A percentile compares a stretch with the other conserved stretches of the same genome.
Conservation (phyloP, 176 grass and related monocot species). For the Leersia perrieri region DNA sequence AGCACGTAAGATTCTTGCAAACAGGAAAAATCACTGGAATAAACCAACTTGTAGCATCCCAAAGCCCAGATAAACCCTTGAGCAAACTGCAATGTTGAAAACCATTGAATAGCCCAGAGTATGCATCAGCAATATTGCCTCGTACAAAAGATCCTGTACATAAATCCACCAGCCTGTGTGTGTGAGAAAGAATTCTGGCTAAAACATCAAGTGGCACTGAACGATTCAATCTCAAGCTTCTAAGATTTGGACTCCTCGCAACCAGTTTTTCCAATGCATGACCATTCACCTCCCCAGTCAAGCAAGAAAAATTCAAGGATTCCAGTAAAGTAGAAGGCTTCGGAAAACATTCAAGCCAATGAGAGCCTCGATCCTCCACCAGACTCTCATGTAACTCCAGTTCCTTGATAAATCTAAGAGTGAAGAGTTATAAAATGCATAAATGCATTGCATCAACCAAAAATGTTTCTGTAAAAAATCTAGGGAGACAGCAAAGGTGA, state of each 20-base stretch:
- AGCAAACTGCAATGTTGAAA: slow-evolving; percentile 45
- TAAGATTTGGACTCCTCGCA: slow-evolving; percentile 64
- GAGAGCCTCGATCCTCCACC: slow-evolving; percentile 43
- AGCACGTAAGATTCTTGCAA: slow-evolving; percentile 49
- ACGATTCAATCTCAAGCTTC: slow-evolving; percentile 61
- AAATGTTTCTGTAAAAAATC: slow-evolving; percentile 20
- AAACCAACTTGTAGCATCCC: slow-evolving; percentile 45
- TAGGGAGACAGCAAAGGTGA: background rate
- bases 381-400: slow-evolving; percentile 71
- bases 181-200: slow-evolving; percentile 48
- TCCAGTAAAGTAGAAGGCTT: slow-evolving; percentile 62
- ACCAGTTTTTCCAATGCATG: slow-evolving; percentile 56
- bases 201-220: slow-evolving; percentile 54
- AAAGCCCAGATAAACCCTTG: slow-evolving; percentile 69
- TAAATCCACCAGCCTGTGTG: slow-evolving; percentile 63
- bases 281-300: slow-evolving; percentile 61
- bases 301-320: slow-evolving; percentile 76
- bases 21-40: slow-evolving; percentile 29
- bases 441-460: slow-evolving; percentile 5
- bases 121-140: slow-evolving; percentile 34
- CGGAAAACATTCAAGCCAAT: slow-evolving; percentile 67
- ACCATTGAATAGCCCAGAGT: slow-evolving; percentile 31
- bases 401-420: slow-evolving; percentile 62
- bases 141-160: slow-evolving; percentile 56
- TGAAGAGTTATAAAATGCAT: slow-evolving; percentile 2